These are phyloP conservation scores for Curvularia sp. DNA, from an alignment of 2,329 filamentous ascomycete species.

Conservation along the genomic window DNA sequence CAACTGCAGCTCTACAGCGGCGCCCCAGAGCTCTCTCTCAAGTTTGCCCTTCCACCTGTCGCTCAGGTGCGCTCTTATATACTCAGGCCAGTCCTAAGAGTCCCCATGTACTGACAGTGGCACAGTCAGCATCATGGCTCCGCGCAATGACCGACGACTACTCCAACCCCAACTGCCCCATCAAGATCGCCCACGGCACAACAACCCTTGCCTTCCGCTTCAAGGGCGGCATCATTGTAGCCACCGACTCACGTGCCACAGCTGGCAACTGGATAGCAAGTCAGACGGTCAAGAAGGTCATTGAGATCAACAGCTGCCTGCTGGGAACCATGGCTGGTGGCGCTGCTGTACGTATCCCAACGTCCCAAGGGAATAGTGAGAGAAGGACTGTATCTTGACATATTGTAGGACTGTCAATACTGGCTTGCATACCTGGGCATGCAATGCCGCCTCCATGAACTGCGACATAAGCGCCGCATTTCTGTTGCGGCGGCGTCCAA, in stretches of 20 bases:
- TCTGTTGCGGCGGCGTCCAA: slow-evolving; percentile 96
- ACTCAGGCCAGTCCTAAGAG: neutral
- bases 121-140: slow-evolving; percentile 90
- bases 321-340: slow-evolving; percentile 98
- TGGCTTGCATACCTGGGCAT: slow-evolving; percentile 99
- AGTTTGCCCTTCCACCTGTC: slow-evolving; percentile 93
- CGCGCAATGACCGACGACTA: slow-evolving; percentile 97
- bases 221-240: slow-evolving; percentile 97
- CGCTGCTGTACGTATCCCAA: slow-evolving; percentile 69
- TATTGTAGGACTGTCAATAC: slow-evolving; percentile 90
- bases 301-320: slow-evolving; percentile 94
- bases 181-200: slow-evolving; percentile 99
- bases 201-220: slow-evolving; percentile 98
- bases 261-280: slow-evolving; percentile 99
- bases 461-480: slow-evolving; percentile 98
- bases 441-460: slow-evolving; percentile 98
- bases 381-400: slow-evolving; percentile 22
- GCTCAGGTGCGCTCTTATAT: slow-evolving; percentile 68
- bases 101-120: slow-evolving; percentile 12
- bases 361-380: neutral
- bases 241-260: slow-evolving; percentile 95
- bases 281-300: slow-evolving; percentile 99
- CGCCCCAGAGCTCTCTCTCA: slow-evolving; percentile 80
- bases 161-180: slow-evolving; percentile 94
- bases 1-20: slow-evolving; percentile 73